Evolutionary conservation across 257 asterid genomes (phyloP), one percentile per base, ranked within the genome.

Genomic region (Solanum pinnatisectum): DNA sequence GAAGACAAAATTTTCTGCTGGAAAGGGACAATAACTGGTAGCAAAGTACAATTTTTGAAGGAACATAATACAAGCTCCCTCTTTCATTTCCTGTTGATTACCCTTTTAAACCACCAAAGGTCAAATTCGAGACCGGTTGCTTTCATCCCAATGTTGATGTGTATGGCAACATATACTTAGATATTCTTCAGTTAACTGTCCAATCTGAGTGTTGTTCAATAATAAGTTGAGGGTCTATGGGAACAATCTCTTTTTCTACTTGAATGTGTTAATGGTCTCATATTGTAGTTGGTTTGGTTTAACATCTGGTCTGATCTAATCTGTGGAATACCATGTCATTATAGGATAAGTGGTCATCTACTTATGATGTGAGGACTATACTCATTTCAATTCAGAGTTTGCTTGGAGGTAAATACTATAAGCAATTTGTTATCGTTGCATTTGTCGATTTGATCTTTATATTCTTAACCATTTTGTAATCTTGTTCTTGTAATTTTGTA

Each of bases 301-400:
- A 71, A 8, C 23, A 37, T 33, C 5, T 32, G 7, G 25, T 49
- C 33, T 65, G 40, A 30, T 30, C 30, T 30, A 1, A 71, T 63
- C 42, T 84, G 32, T 65, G 60, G 70, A 39, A 36, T 20, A 36
- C 12, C 10, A 65, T 84, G 63, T 14, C 4, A 67, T 30, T 18
- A 59, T 84, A 95, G 96, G 99, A 96, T 87, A 96, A 97, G 88
- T 96, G 98, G 99, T 97, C 98, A 52, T 97, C 99, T 79, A 98
- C 98, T 20, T 97, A 95, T 88, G 99, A 97, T 92, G 96, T 95
- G 11, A 95, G 99, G 93, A 97, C 98, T 23, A 93, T 97, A 88
- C 90, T 97, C 84, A 92, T 97, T 7, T 97, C 98, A 6, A 94
- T 97, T 63, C 98, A 97, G 93, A 97, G 99, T 88, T 87, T 97